Evolutionary conservation across 2,329 filamentous ascomycete species (phyloP).

Genomic region (Talaromyces sp.): DNA sequence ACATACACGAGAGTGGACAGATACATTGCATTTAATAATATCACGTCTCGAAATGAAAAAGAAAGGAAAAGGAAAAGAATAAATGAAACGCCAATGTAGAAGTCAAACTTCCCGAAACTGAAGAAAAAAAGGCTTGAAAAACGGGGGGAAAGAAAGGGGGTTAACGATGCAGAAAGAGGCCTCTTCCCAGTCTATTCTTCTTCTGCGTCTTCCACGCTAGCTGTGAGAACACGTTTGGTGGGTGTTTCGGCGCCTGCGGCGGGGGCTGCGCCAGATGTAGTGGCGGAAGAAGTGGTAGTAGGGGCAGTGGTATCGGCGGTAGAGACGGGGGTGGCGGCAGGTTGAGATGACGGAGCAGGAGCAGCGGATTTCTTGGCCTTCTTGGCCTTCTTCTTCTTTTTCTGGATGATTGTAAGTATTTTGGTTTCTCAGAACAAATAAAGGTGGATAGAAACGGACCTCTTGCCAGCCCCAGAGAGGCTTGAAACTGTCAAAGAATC

Average conservation of each 20-base stretch:
- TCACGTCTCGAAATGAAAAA: background rate
- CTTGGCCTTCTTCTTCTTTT: slow-evolving; percentile 36
- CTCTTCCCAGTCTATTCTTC: slow-evolving; percentile 24
- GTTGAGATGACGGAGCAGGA: background rate
- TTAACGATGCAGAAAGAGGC: background rate
- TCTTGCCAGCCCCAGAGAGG: slow-evolving; percentile 98
- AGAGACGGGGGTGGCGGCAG: background rate
- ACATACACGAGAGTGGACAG: background rate
- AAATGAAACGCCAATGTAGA: background rate
- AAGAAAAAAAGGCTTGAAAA: background rate
- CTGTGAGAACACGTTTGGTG: slow-evolving; percentile 34
- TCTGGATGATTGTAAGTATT: slow-evolving; percentile 15
- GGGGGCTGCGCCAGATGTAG: background rate
- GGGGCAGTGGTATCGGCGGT: slow-evolving; percentile 15
- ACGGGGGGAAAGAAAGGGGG: background rate
- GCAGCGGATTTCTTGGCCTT: slow-evolving; percentile 15
- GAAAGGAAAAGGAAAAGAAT: background rate
- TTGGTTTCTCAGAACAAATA: background rate
- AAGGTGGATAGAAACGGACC: slow-evolving; percentile 47
- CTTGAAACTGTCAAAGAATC: slow-evolving; percentile 94
- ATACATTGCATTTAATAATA: background rate
- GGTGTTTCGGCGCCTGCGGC: background rate
- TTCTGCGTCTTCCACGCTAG: slow-evolving; percentile 42
- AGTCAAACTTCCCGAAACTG: background rate
- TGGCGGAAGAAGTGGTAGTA: slow-evolving; percentile 23